Base-by-base conservation (phyloP, 169 alveolate genomes). In the Eimeria maxima region DNA sequence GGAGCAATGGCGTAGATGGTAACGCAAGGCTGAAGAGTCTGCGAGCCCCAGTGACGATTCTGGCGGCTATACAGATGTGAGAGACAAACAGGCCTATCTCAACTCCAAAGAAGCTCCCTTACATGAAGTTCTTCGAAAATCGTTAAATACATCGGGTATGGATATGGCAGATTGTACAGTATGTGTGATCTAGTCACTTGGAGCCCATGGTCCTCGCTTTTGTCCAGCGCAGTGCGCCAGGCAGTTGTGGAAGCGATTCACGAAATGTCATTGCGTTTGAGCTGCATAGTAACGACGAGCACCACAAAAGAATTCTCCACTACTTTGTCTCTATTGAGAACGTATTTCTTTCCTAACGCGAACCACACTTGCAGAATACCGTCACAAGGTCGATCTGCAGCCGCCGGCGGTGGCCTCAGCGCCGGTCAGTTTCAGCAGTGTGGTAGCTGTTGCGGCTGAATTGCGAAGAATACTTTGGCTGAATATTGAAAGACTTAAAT, bases 341-440 rank as follows among this genome's bases (percentile, higher is more conserved):
- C 27, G n/a, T n/a, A 73, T 73, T 73, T 73, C 3, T 50, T 73
- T 50, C 4, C 16, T 73, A 18, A 38, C 16, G 3, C 8, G 42
- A 33, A 14, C 14, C 29, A 20, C 10, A 38, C 5, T 42, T 33
- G 83, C 83, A 42, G 83, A 3, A 29, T 16, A 10, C 55, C 22
- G 29, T 50, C 55, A 16, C 6, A 27, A 20, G 47, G 83, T 73
- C 57, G 53, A 33, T 73, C 57, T 71, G 83, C 53, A 73, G 83
- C 83, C 53, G 22, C 57, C 50, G 83, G 83, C 55, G 53, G 53
- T 73, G 83, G 83, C 83, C 83, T 73, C 83, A 55, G 83, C 83
- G 57, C 83, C 53, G 83, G 83, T 73, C 83, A 73, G 83, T 73
- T 73, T 50, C 47, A 50, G 18, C 50, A 20, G 45, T n/a, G 42